Base-by-base conservation (phyloP, 148 eudicot species). In the Vaccinium macrocarpon region DNA sequence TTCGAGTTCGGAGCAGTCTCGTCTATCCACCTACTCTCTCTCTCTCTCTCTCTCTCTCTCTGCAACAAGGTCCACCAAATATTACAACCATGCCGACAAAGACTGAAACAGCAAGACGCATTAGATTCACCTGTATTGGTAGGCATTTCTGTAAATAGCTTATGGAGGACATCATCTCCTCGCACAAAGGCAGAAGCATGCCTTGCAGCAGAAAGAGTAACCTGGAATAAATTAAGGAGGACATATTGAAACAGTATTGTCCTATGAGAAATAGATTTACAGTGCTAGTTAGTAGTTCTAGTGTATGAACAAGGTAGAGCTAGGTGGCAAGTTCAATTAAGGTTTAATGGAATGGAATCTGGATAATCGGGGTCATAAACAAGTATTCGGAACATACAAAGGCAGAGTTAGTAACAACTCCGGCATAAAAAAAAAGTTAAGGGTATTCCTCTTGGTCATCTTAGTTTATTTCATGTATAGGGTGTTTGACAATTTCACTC, bases 21-120 rank as follows among this genome's bases (percentile, higher is more conserved):
- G 99, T 94, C 83, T 94, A 96, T 83, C 99, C 99, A 81, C 99
- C 99, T 23, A 92, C 94, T 88, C 99, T 93, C 82, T 91, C 94
- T 84, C 99, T 32, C 35, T 35, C 94, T 88, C 99, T 93, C 82
- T 91, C 94, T 84, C 99, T 32, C 35, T 35, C 38, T 35, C 38
- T 96, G 94, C 52, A 81, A 74, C 35, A 82, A 9, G 46, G 14
- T 12, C 38, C 13, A 53, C 27, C 21, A 78, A 46, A 50, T 10
- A 71, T 80, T 83, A 85, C 74, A 71, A 46, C 16, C 25, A 79
- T 46, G 49, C 82, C 50, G 46, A 72, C 64, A 16, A 78, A 80
- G 1, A 82, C 49, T 6, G 35, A 51, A 51, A 75, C 83, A 50
- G 62, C 73, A 76, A 55, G 5, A 84, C 71, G 73, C 42, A 42